These are phyloP conservation scores for Cyanodermella asteris DNA, from an alignment of 2,329 filamentous ascomycete genomes.

Conservation along the genomic window DNA sequence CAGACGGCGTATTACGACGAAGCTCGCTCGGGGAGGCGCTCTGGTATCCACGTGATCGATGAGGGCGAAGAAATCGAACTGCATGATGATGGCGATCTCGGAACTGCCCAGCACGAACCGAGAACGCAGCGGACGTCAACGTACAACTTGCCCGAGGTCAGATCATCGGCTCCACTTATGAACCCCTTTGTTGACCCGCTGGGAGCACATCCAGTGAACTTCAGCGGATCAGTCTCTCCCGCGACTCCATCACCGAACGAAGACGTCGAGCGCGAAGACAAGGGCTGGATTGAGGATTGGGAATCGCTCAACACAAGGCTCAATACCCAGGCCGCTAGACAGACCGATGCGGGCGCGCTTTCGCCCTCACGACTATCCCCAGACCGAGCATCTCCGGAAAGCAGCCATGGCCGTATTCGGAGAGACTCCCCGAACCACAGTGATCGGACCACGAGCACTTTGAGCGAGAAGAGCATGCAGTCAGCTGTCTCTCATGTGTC, in stretches of 20 bases:
- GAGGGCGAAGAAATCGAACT: slow-evolving; percentile 39
- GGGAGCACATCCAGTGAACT: too few species aligned
- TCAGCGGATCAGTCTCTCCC: slow-evolving; percentile 9
- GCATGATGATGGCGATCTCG: too few species aligned
- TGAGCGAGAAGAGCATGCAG: slow-evolving; percentile 29
- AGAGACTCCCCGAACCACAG: slow-evolving; percentile 29
- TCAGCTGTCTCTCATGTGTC: slow-evolving; percentile 14
- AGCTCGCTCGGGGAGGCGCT: slow-evolving; percentile 24
- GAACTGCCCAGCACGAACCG: too few species aligned
- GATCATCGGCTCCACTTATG: too few species aligned
- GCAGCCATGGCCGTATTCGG: slow-evolving; percentile 7
- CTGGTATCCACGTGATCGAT: slow-evolving; percentile 41
- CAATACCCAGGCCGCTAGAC: slow-evolving; percentile 14
- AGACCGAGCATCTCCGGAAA: slow-evolving; percentile 4
- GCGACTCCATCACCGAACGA: slow-evolving; percentile 7
- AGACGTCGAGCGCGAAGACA: slow-evolving; percentile 7
- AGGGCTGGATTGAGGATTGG: slow-evolving; percentile 8
- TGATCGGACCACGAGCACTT: slow-evolving; percentile 32
- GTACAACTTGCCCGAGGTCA: too few species aligned
- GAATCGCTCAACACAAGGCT: slow-evolving; percentile 9
- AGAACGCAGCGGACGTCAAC: too few species aligned
- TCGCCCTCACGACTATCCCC: slow-evolving; percentile 3
- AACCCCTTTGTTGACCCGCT: too few species aligned
- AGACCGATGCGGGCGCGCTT: too few species aligned
- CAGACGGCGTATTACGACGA: slow-evolving; percentile 26